Evolutionary conservation across 2,329 filamentous ascomycete species (phyloP).

Genomic region (Spiromastix sp.): DNA sequence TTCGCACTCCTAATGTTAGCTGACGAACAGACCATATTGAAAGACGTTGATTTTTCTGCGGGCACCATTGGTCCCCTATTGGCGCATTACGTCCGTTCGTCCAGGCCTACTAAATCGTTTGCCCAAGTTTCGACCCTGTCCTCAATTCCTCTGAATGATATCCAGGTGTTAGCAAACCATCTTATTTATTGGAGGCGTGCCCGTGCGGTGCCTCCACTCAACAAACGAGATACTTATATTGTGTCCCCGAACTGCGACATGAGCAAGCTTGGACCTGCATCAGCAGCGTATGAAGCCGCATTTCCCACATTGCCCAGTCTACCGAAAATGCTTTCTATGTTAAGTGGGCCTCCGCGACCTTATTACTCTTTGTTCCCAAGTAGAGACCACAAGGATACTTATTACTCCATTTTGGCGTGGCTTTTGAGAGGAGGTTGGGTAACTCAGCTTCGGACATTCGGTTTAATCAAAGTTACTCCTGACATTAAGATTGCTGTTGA

Average conservation of each 20-base stretch:
- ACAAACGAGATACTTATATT: conserved; percentile 82
- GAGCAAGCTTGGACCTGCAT: conserved; percentile 56
- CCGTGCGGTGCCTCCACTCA: conserved; percentile 80
- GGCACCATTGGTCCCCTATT: conserved; percentile 68
- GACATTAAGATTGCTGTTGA: conserved; percentile 76
- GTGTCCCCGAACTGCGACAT: conserved; percentile 83
- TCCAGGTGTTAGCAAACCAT: conserved; percentile 81
- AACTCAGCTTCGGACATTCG: conserved; percentile 83
- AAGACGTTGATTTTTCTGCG: conserved; percentile 56
- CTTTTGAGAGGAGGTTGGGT: conserved; percentile 88
- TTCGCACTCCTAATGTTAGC: conserved; percentile 78
- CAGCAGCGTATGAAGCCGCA: conserved; percentile 59
- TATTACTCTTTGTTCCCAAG: conserved; percentile 79
- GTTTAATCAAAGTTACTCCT: conserved; percentile 73
- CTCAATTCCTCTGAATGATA: conserved; percentile 65
- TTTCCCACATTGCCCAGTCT: conserved; percentile 79
- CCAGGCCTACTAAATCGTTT: conserved; percentile 56
- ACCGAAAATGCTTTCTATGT: conserved; percentile 73
- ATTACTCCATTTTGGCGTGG: conserved; percentile 88
- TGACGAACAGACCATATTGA: conserved; percentile 70
- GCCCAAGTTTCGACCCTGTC: conserved; percentile 53
- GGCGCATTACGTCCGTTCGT: conserved; percentile 57
- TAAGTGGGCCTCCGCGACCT: conserved; percentile 69
- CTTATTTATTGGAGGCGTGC: conserved; percentile 94
- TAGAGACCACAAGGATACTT: conserved; percentile 75